A percentile compares a stretch with the other conserved stretches of the same genome.
Conservation (phyloP, 2,329 filamentous ascomycete species). For the Ceratocystiopsis brevicomis region DNA sequence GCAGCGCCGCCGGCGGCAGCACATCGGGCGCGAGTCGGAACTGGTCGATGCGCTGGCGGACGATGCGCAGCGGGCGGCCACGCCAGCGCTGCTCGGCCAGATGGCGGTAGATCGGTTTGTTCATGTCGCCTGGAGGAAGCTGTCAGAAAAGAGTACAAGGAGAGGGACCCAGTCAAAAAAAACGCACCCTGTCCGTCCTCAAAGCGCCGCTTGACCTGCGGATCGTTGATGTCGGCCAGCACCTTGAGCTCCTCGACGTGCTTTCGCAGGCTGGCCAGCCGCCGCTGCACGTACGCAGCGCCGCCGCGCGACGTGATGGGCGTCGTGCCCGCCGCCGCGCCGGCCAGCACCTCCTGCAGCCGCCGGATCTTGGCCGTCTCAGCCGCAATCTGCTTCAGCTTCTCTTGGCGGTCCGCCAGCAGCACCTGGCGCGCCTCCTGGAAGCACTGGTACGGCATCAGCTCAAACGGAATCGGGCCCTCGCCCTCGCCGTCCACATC, state of each 20-base stretch:
- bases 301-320: constrained; percentile 40
- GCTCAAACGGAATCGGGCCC: constrained; percentile 66
- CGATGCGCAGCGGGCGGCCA: constrained; percentile 57
- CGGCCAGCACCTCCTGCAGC: constrained; percentile 31
- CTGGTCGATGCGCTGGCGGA: constrained; percentile 70
- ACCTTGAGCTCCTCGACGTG: constrained; percentile 70
- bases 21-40: constrained; percentile 80
- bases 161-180: no score
- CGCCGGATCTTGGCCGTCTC: constrained; percentile 50
- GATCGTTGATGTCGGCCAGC: constrained; percentile 84
- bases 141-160: constrained; percentile 4
- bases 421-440: constrained; percentile 83
- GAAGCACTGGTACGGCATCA: constrained; percentile 92
- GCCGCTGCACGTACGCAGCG: constrained; percentile 43
- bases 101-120: constrained; percentile 85
- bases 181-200: constrained; percentile 70
- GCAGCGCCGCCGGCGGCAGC: constrained; percentile 45
- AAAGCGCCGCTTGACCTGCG: constrained; percentile 77
- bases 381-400: constrained; percentile 51
- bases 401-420: constrained; percentile 60
- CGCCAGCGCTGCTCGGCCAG: constrained; percentile 81
- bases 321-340: constrained; percentile 21
- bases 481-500: constrained; percentile 19
- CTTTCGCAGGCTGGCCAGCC: constrained; percentile 49
- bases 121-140: constrained; percentile 75